Conservation (phyloP, 1,284 basidiomycete genomes). For the Phellopilus nigrolimitatus region DNA sequence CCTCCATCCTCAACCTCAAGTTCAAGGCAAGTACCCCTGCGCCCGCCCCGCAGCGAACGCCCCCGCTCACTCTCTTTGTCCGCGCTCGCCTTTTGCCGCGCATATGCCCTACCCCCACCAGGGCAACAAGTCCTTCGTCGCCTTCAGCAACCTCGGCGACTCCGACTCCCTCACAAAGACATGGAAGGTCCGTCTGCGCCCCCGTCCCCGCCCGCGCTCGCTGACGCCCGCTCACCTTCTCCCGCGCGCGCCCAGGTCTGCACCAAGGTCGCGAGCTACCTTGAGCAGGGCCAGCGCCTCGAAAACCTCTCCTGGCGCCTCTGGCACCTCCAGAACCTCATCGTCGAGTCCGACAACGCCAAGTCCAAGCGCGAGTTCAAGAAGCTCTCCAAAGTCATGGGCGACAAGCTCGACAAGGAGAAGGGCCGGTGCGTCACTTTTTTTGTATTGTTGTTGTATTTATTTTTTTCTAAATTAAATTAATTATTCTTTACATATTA, state of each 20-base stretch:
- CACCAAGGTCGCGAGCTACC: conserved; percentile 79
- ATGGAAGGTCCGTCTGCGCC: conserved; percentile 58
- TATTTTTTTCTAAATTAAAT: neutral
- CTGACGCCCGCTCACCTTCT: neutral
- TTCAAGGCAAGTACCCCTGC: conserved; percentile 54
- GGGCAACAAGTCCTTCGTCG: conserved; percentile 88
- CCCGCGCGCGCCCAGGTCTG: conserved; percentile 51
- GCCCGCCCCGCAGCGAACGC: too few relatives aligned
- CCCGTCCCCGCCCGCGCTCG: neutral
- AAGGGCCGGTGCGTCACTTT: conserved; percentile 63
- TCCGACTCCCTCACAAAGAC: conserved; percentile 77
- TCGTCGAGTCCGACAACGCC: conserved; percentile 82
- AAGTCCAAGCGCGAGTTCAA: conserved; percentile 82
- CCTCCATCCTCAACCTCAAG: conserved; percentile 81
- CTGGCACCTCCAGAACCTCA: conserved; percentile 83
- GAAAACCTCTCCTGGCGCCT: conserved; percentile 85
- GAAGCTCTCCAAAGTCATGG: conserved; percentile 77
- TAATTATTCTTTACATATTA: neutral
- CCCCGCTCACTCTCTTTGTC: neutral
- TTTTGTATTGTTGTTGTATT: neutral
- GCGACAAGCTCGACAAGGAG: conserved; percentile 83
- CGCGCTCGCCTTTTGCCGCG: neutral
- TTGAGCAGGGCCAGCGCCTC: conserved; percentile 80
- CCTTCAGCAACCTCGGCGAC: conserved; percentile 80
- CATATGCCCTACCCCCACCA: conserved; percentile 28